These are phyloP conservation scores for Berkeleyomyces basicola DNA, from an alignment of 2,329 filamentous ascomycete species.

Conservation along the genomic window DNA sequence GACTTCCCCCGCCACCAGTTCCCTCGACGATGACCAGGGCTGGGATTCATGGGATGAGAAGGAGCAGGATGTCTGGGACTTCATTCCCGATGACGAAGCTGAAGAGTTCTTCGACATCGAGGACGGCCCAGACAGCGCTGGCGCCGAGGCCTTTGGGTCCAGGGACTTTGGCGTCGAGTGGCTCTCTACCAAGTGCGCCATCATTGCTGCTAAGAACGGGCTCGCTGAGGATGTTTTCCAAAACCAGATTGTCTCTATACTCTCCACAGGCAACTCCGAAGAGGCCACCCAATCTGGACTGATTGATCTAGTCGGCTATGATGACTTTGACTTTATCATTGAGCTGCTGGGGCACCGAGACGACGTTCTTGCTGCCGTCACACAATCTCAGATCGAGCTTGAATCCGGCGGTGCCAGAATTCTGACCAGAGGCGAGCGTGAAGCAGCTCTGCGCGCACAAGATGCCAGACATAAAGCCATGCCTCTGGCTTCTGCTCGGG, in stretches of 20 bases:
- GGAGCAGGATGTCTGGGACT: slow-evolving; percentile 80
- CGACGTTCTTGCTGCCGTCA: slow-evolving; percentile 40
- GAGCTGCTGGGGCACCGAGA: slow-evolving; percentile 68
- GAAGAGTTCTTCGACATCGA: slow-evolving; percentile 31
- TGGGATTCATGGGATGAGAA: slow-evolving; percentile 40
- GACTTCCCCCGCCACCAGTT: slow-evolving; percentile 21
- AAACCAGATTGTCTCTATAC: slow-evolving; percentile 57
- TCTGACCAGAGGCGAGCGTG: slow-evolving; percentile 59
- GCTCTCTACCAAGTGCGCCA: slow-evolving; percentile 52
- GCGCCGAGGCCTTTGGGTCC: slow-evolving; percentile 17
- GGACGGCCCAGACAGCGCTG: slow-evolving; percentile 21
- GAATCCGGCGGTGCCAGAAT: slow-evolving; percentile 26
- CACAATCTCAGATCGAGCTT: slow-evolving; percentile 4
- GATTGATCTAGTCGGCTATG: slow-evolving; percentile 80
- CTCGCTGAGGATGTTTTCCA: slow-evolving; percentile 54
- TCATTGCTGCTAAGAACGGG: slow-evolving; percentile 49
- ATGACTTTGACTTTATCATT: slow-evolving; percentile 83
- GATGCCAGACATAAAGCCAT: slow-evolving; percentile 75
- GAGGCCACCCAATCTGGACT: slow-evolving; percentile 84
- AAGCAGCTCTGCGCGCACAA: slow-evolving; percentile 56
- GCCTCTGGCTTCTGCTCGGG: slow-evolving; percentile 50
- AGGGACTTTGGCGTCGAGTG: slow-evolving; percentile 44
- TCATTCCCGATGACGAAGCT: slow-evolving; percentile 60
- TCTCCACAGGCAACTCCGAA: slow-evolving; percentile 51
- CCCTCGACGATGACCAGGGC: slow-evolving; percentile 37